Base-by-base conservation (phyloP, 2,329 filamentous ascomycete genomes). In the Fusarium scirpi region DNA sequence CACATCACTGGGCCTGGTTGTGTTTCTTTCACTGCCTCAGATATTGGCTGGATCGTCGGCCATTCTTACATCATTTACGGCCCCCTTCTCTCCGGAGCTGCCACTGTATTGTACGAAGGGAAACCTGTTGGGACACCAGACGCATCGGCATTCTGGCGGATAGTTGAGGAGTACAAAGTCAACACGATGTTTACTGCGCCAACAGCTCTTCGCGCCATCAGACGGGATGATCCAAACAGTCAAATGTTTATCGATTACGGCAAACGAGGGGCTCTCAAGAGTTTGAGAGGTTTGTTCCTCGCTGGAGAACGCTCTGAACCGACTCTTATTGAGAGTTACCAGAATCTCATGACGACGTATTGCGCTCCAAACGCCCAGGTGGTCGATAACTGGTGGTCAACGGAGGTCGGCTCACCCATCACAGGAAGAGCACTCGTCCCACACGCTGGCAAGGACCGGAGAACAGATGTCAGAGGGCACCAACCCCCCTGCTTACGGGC, bases 251-350 rank as follows among this genome's bases (percentile, higher is more conserved):
- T 86, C 48, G 79, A 85, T 20, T 82, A 90, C 32, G 94, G 93
- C 10, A 79, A 86, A 47, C 85, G 87, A 40, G 91, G 91, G 13
- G 93, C 93, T 0, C 81, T 98, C n/a, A 90, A 85, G 71, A 88
- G 86, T 4, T 84, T 97, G 30, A 86, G 87, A 46, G 93, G 88
- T 0, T 82, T 98, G 8, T 98, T 97, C 80, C 85, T 98, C 2
- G 95, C 94, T 1, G 94, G 94, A 10, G 94, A 98, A 78, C 85
- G 94, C 41, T 97, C 93, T 34, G 95, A 98, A 76, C 94, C 94
- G 2, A 91, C 90, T 55, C 94, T 98, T 73, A 86, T 98, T 6
- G 88, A 87, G 20, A 91, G 91, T 83, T 97, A 97, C 77, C 92
- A 97, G 77, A 84, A 88, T 8, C 85, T 97, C 5, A 82, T 98